Base-by-base conservation (phyloP, 441 rosid species). In the Pelargonium australe region DNA sequence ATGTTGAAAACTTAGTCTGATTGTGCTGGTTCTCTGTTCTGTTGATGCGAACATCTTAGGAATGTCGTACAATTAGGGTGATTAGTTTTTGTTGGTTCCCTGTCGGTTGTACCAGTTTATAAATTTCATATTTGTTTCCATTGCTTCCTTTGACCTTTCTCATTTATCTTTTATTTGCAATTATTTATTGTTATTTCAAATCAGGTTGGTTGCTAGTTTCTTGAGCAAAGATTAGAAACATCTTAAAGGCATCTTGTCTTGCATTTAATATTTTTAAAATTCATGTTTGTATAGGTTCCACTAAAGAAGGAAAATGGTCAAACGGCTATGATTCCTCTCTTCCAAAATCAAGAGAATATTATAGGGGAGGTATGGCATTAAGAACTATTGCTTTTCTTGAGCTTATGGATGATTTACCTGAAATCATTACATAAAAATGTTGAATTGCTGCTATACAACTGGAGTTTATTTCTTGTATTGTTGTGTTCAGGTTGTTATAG, bases 301-400 rank as follows among this genome's bases (percentile, higher is more conserved):
- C 64, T 86, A 73, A 95, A 95, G 89, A 95, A 89, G 85, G 98
- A 95, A 79, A 92, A 87, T 81, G 98, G 99, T 34, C 96, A 90
- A 77, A 87, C 81, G 0, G 78, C 87, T 70, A 83, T 81, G 89
- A 84, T 86, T 58, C 96, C 97, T 40, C 96, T 95, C 75, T 92
- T 90, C 67, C 93, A 89, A 74, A 95, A 96, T 81, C 98, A 90
- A 85, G 99, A 95, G 83, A 90, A 87, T 76, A 90, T 95, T 70
- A 70, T 84, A 67, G 98, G 97, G 37, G 87, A 89, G 99, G 99
- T 95, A 75, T 10, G 8, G 51, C n/a, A 58, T 5, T 23, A 6
- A 43, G 28, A 4, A 34, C 25, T 28, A n/a, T 31, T 66, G 13
- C 51, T 31, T n/a, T 62, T 20, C 17, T 67, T 7, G 58, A 40